phyloP scores from a whole-genome alignment of 495 filamentous ascomycete species.

The Aspergillus haitiensis region DNA sequence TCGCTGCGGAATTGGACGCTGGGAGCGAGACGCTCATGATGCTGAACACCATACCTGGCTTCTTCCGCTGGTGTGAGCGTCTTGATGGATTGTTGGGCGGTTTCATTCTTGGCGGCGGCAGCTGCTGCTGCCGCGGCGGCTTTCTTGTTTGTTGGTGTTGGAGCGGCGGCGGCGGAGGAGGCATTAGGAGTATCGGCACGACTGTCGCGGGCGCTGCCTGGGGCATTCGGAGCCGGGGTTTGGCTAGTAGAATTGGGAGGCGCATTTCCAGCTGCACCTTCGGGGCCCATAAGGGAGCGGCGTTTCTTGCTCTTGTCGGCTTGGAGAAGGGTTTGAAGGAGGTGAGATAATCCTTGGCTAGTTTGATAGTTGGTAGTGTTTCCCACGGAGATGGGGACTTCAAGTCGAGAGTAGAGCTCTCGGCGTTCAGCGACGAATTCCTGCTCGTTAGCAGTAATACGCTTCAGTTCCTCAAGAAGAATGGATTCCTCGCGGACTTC shows the following conservation, averaged over 20 bases:
- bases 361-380: conserved; percentile 71
- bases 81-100: conserved; percentile 52
- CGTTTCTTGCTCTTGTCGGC: conserved; percentile 87
- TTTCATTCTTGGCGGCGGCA: conserved; percentile 34
- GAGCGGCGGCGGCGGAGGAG: conserved; percentile 27
- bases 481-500: conserved; percentile 90
- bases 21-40: conserved; percentile 78
- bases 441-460: conserved; percentile 80
- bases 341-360: conserved; percentile 71
- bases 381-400: conserved; percentile 68
- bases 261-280: conserved; percentile 51
- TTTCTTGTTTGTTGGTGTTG: conserved; percentile 55
- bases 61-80: conserved; percentile 75
- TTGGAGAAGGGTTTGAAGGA: conserved; percentile 75
- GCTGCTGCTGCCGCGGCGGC: conserved; percentile 39
- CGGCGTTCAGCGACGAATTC: conserved; percentile 80
- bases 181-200: conserved; percentile 42
- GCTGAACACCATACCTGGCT: conserved; percentile 74
- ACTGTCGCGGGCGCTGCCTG: conserved; percentile 31
- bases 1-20: conserved; percentile 81
- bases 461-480: conserved; percentile 81
- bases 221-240: conserved; percentile 50
- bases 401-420: conserved; percentile 86
- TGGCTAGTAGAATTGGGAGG: conserved; percentile 49
- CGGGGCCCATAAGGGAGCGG: conserved; percentile 61